A percentile compares a stretch with the other conserved stretches of the same genome.
Conservation (phyloP, 1,284 basidiomycete species). For the Puccinia polysora region DNA sequence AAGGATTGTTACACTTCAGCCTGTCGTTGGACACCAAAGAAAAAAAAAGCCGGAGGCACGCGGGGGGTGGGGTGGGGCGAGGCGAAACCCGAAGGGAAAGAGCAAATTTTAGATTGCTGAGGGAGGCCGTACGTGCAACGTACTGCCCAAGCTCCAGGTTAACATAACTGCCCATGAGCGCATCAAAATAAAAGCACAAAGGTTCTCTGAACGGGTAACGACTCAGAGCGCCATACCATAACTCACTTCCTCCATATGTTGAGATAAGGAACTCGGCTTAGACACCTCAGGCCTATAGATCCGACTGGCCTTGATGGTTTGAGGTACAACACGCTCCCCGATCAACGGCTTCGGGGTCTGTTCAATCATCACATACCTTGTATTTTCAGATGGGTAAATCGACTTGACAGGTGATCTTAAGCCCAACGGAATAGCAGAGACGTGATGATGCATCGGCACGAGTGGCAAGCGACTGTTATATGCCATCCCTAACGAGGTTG, state of each 20-base stretch:
- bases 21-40: no score
- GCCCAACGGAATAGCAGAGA: neutral
- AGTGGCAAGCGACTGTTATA: conserved; percentile 25
- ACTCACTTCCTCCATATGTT: conserved; percentile 28
- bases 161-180: no score
- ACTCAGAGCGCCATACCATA: conserved; percentile 39
- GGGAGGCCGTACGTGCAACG: no score
- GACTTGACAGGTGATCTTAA: conserved; percentile 13
- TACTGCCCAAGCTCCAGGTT: no score
- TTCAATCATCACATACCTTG: conserved; percentile 17
- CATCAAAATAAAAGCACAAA: no score
- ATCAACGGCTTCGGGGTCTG: conserved; percentile 12
- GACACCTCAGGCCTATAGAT: neutral
- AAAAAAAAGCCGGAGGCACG: no score
- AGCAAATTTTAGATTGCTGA: no score
- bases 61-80: no score
- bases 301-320: conserved; percentile 10
- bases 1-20: no score
- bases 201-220: no score
- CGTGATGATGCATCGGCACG: conserved; percentile 7
- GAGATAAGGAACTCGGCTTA: conserved; percentile 4
- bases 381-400: neutral
- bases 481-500: conserved; percentile 18
- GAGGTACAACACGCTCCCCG: neutral
- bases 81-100: no score